Evolutionary conservation across 768 basidiomycete species (phyloP).

Genomic region (Xerocomellus dryophilus): DNA sequence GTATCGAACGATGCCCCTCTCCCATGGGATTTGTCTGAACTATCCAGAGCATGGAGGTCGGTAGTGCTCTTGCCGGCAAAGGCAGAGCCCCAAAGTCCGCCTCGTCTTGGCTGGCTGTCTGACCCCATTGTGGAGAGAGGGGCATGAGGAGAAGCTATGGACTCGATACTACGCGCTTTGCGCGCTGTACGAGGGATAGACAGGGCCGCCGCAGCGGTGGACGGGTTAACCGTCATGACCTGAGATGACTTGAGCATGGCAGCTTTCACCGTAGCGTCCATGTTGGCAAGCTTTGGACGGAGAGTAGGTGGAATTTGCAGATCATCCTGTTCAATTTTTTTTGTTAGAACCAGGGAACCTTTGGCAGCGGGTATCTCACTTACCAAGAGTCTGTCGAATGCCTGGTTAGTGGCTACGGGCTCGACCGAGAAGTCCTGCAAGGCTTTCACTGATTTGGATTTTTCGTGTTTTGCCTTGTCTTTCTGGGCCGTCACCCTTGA

Average conservation of each 20-base stretch:
- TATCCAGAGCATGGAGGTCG: constrained; percentile 25
- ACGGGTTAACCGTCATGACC: constrained; percentile 46
- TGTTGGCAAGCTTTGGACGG: constrained; percentile 72
- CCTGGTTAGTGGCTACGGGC: constrained; percentile 52
- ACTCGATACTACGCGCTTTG: constrained; percentile 71
- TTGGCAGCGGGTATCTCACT: constrained; percentile 25
- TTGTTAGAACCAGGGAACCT: not conserved
- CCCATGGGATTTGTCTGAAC: constrained; percentile 41
- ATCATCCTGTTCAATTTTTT: constrained; percentile 63
- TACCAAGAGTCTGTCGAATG: constrained; percentile 81
- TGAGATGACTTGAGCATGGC: constrained; percentile 89
- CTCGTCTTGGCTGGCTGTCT: constrained; percentile 31
- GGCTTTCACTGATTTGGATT: constrained; percentile 43
- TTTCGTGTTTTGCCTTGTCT: constrained; percentile 38
- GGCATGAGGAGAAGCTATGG: constrained; percentile 51
- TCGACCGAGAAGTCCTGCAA: constrained; percentile 37
- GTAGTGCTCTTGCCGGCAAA: constrained; percentile 32
- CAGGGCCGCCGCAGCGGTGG: constrained; percentile 31
- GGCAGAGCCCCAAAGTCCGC: constrained; percentile 23
- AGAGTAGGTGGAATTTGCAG: constrained; percentile 81
- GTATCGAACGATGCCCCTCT: constrained; percentile 65
- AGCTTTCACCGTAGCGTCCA: constrained; percentile 85
- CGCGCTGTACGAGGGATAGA: constrained; percentile 58
- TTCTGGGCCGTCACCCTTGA: constrained; percentile 19
- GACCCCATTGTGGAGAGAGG: constrained; percentile 37